phyloP scores from a whole-genome alignment of 495 filamentous ascomycete genomes.

The Aspergillus panamensis region DNA sequence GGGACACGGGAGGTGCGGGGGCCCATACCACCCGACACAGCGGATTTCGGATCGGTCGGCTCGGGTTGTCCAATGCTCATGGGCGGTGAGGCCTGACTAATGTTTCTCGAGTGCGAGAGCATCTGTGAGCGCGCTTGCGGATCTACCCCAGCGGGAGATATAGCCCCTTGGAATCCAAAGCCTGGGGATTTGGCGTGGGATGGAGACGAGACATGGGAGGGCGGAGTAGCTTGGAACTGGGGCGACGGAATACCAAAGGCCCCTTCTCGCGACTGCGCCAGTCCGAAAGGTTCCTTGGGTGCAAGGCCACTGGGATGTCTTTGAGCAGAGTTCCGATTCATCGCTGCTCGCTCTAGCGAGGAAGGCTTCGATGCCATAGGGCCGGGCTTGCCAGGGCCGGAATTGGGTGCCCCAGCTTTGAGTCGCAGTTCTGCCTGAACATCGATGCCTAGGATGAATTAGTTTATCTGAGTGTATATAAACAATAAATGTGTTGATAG shows the following conservation, averaged over 20 bases:
- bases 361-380: slow-evolving; percentile 49
- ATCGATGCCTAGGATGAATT: slow-evolving; percentile 70
- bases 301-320: slow-evolving; percentile 68
- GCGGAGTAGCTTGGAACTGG: slow-evolving; percentile 73
- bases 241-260: slow-evolving; percentile 48
- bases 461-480: slow-evolving; percentile 8
- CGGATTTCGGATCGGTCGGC: slow-evolving; percentile 35
- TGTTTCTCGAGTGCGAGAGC: slow-evolving; percentile 40
- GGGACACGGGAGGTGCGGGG: slow-evolving; percentile 37
- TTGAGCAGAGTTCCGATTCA: slow-evolving; percentile 65
- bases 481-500: neutral
- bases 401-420: slow-evolving; percentile 69
- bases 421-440: slow-evolving; percentile 91
- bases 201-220: slow-evolving; percentile 79
- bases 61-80: slow-evolving; percentile 45
- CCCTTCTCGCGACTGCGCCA: slow-evolving; percentile 51
- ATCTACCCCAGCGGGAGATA: slow-evolving; percentile 66
- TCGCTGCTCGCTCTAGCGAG: slow-evolving; percentile 66
- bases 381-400: slow-evolving; percentile 59
- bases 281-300: slow-evolving; percentile 63
- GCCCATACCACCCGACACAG: slow-evolving; percentile 22
- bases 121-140: slow-evolving; percentile 51
- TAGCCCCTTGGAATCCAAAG: slow-evolving; percentile 64
- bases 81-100: slow-evolving; percentile 39
- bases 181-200: slow-evolving; percentile 66